phyloP scores from a whole-genome alignment of 1,284 basidiomycete species.

The Ustilago loliicola region DNA sequence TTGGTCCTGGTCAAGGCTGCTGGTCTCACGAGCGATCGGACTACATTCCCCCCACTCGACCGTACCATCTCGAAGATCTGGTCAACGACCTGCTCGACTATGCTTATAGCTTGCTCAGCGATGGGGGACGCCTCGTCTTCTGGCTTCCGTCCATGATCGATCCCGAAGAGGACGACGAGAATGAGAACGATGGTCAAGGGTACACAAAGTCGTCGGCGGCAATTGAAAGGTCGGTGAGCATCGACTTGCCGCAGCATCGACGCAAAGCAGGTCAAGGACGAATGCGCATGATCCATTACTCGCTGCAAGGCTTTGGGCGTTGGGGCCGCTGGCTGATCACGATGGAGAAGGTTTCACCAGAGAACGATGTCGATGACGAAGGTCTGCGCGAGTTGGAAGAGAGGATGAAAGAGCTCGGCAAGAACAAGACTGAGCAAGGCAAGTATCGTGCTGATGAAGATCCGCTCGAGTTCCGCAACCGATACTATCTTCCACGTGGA shows the following conservation, averaged over 20 bases:
- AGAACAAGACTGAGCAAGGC: constrained; percentile 48
- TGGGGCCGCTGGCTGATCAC: constrained; percentile 80
- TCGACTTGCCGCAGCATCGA: constrained; percentile 71
- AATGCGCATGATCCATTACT: constrained; percentile 78
- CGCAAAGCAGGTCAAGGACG: constrained; percentile 44
- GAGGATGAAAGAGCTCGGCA: constrained; percentile 42
- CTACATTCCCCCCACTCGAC: constrained; percentile 79
- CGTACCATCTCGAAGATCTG: constrained; percentile 91
- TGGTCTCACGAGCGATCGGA: constrained; percentile 67
- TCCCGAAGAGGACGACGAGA: constrained; percentile 47
- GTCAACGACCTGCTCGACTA: constrained; percentile 85
- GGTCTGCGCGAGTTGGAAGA: constrained; percentile 36
- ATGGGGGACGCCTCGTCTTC: constrained; percentile 92
- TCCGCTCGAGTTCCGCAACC: constrained; percentile 61
- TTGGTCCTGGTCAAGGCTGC: constrained; percentile 41
- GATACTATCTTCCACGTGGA: constrained; percentile 47
- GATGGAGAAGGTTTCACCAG: constrained; percentile 57
- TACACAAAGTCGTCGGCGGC: constrained; percentile 73
- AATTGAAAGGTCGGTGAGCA: constrained; percentile 75
- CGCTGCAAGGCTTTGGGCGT: constrained; percentile 91
- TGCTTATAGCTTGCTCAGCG: constrained; percentile 85
- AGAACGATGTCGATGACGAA: constrained; percentile 43
- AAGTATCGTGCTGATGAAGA: constrained; percentile 53
- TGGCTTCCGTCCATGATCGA: constrained; percentile 69
- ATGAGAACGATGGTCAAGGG: constrained; percentile 60